Base-by-base conservation (phyloP, 768 basidiomycete species). In the Mrakia hoshinonis region DNA sequence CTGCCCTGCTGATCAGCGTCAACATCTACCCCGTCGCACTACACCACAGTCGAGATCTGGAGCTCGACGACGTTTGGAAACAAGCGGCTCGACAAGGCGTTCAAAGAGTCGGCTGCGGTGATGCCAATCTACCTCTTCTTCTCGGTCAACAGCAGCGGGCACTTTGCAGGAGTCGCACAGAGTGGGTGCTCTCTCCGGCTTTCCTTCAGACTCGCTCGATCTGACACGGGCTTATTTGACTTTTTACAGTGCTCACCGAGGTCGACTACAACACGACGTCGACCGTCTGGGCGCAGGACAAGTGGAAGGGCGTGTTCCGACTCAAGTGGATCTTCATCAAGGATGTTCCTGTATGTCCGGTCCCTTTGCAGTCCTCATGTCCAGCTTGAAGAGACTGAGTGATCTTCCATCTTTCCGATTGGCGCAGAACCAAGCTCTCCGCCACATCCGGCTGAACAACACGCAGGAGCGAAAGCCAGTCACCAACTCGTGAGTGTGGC, bases 221-320 rank as follows among this genome's bases (percentile, higher is more conserved):
- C 20, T 38, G 18, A 34, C 20, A n/a, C 20, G 36, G 61, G 26
- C 61, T 22, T n/a, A 7, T 39, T 22, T 24, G 34, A 2, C 18
- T 39, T 11, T 26, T 20, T 34, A 26, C 49, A 70, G 66, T 73
- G 72, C 60, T 73, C 26, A 73, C 72, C 13, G 72, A 73, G 24
- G 72, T 73, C 39, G 72, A 73, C 52, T 73, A 73, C 62, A 73
- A 68, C 61, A 73, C 67, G 26, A 73, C 64, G n/a, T 66, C 51
- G 73, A 97, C 89, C 1, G 96, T 99, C 24, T 99, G 96, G 96
- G 94, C 94, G 0, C 94, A 94, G 43, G 94, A 98, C 81, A 99
- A 99, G 79, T 99, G 96, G 96, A 98, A 99, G 80, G 96, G 96
- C 29, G 92, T 98, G 66, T 96, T 99, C 83, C 95, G 94, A 81